Evolutionary conservation across 2,329 filamentous ascomycete genomes (phyloP).

Genomic region (Colletotrichum agaves): DNA sequence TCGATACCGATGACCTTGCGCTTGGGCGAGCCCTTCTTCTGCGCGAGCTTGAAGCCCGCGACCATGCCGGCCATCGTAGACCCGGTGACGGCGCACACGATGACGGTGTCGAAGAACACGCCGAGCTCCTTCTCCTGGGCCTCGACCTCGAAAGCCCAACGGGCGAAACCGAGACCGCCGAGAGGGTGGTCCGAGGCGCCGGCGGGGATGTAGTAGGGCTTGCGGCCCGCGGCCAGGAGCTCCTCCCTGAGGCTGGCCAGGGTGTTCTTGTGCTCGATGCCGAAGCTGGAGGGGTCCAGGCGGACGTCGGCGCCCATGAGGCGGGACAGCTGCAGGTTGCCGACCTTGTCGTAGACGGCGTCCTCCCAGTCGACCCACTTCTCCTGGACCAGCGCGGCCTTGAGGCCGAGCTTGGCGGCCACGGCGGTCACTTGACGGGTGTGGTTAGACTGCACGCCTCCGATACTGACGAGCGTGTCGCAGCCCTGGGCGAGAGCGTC

Average conservation of each 20-base stretch:
- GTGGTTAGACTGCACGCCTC: conserved; percentile 77
- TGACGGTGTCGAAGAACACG: conserved; percentile 73
- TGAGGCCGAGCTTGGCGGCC: conserved; percentile 66
- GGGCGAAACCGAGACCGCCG: conserved; percentile 75
- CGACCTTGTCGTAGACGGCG: conserved; percentile 69
- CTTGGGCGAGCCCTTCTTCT: conserved; percentile 54
- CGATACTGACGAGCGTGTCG: conserved; percentile 73
- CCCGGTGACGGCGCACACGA: conserved; percentile 78
- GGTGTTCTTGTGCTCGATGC: conserved; percentile 75
- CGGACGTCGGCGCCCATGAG: conserved; percentile 74
- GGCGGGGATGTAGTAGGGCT: conserved; percentile 78
- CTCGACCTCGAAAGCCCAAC: conserved; percentile 76
- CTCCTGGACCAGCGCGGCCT: conserved; percentile 70
- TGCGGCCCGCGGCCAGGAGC: conserved; percentile 62
- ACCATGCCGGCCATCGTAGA: conserved; percentile 78
- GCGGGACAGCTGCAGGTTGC: conserved; percentile 77
- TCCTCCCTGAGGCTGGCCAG: conserved; percentile 65
- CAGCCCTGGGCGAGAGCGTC: conserved; percentile 67
- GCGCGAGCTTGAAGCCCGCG: conserved; percentile 74
- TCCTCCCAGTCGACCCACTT: conserved; percentile 74
- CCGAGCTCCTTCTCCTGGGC: conserved; percentile 70
- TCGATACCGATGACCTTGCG: conserved; percentile 53
- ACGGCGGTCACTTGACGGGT: conserved; percentile 74
- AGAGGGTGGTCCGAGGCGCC: conserved; percentile 77
- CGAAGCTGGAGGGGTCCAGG: conserved; percentile 69